Base-by-base conservation (phyloP, 768 basidiomycete species). In the Amanita fuliginea region DNA sequence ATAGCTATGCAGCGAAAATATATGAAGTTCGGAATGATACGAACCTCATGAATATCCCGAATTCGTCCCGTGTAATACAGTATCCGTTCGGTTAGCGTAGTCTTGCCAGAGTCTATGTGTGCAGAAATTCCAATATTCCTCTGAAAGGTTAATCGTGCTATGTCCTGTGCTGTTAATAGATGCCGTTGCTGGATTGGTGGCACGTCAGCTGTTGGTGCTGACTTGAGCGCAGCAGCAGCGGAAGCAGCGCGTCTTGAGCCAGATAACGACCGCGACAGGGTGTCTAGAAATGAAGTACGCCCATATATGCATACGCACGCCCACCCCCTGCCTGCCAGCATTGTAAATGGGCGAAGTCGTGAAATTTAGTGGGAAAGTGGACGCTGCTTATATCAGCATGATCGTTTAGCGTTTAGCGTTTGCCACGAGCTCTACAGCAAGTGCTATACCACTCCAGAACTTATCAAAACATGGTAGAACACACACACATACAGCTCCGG, bases 91-190 rank as follows among this genome's bases (percentile, higher is more conserved):
- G 96, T 98, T 56, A 98, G 67, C 2, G 96, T 99, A 0, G 96
- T 99, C 73, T 99, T 99, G 22, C 96, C 96, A 3, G 93, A 93
- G 64, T 96, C 91, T 55, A 94, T 94, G 60, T 94, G 91, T 0
- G 92, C 92, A 3, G 86, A 90, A 53, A 99, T 86, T 56, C 96
- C 96, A 53, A 99, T 95, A 64, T 99, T 99, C 55, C 96, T 73
- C 64, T 98, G 90, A 51, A 78, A 79, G 18, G 64, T 67, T 36
- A 97, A 74, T 9, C 86, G 73, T 51, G 67, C 59, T 47, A 70
- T 54, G 67, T 99, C 96, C 43, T 71, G 67, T 5, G 81, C 79
- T 1, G 83, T 73, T 55, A 89, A 69, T 2, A 67, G 55, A 55
- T 75, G 70, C 49, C 60, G 65, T 28, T 68, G 64, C n/a, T 58